phyloP scores from a whole-genome alignment of 805 yeast genomes.

The Ogataea trehalophila region DNA sequence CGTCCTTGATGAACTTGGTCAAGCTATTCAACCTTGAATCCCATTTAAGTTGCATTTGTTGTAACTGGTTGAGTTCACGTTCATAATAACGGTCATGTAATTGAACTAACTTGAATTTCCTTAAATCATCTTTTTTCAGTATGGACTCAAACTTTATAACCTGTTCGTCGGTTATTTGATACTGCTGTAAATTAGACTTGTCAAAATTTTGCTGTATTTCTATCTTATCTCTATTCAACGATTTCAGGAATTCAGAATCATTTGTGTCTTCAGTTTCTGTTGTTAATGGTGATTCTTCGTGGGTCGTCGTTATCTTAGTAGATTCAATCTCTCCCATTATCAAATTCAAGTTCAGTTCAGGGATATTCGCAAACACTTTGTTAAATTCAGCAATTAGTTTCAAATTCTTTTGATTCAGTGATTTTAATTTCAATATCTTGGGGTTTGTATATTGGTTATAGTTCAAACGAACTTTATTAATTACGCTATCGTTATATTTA shows the following conservation, averaged over 20 bases:
- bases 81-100: constrained; percentile 25
- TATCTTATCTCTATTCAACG: constrained; percentile 8
- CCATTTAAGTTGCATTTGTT: constrained; percentile 26
- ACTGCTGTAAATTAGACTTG: constrained; percentile 9
- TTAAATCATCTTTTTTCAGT: constrained; percentile 18
- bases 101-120: constrained; percentile 26
- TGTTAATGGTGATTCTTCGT: not conserved
- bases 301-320: not conserved
- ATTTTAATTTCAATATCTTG: constrained; percentile 15
- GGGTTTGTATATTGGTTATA: constrained; percentile 16
- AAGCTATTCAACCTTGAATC: constrained; percentile 19
- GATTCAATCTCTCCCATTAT: constrained; percentile 6
- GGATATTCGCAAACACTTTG: constrained; percentile 15
- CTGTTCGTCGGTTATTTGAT: constrained; percentile 12
- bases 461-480: constrained; percentile 9
- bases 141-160: constrained; percentile 17
- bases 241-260: constrained; percentile 8
- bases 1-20: constrained; percentile 19
- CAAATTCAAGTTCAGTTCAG: constrained; percentile 15
- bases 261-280: not conserved
- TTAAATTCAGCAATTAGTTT: constrained; percentile 11
- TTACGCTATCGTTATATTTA: constrained; percentile 9
- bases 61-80: constrained; percentile 17
- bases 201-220: constrained; percentile 9
- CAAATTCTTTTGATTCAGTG: constrained; percentile 17